Conservation (phyloP, 106 monocot genomes). For the Apostasia ramifera region DNA sequence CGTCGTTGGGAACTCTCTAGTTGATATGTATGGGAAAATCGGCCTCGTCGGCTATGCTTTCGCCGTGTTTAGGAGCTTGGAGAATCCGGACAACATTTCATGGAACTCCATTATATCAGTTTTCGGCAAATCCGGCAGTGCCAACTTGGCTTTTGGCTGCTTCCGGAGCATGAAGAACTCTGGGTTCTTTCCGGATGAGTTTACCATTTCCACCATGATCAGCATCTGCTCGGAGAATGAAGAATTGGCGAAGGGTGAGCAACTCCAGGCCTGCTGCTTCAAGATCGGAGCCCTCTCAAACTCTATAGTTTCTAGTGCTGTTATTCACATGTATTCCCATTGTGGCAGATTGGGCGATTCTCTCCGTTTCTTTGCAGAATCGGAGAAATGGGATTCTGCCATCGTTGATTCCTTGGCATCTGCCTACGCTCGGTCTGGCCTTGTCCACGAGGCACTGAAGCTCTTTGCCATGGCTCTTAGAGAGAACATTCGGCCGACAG, state of each 20-base stretch:
- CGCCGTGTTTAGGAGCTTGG: constrained; percentile 38
- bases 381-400: constrained; percentile 37
- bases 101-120: constrained; percentile 72
- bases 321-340: constrained; percentile 85
- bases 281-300: constrained; percentile 58
- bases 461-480: constrained; percentile 33
- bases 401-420: constrained; percentile 48
- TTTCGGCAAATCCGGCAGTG: constrained; percentile 19
- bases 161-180: constrained; percentile 41
- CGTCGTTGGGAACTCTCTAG: constrained; percentile 60
- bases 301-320: constrained; percentile 70
- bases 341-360: constrained; percentile 72
- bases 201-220: constrained; percentile 49
- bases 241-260: constrained; percentile 56
- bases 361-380: constrained; percentile 37
- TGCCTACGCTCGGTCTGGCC: constrained; percentile 26
- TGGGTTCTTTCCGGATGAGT: constrained; percentile 41
- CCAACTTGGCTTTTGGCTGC: constrained; percentile 19
- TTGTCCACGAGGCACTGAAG: constrained; percentile 27
- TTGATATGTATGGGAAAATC: constrained; percentile 63
- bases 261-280: constrained; percentile 55
- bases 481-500: constrained; percentile 36
- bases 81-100: constrained; percentile 46
- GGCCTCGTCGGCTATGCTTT: constrained; percentile 33
- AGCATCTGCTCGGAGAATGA: constrained; percentile 25